phyloP scores from a whole-genome alignment of 345 rosid species.

The Heritiera fomes region DNA sequence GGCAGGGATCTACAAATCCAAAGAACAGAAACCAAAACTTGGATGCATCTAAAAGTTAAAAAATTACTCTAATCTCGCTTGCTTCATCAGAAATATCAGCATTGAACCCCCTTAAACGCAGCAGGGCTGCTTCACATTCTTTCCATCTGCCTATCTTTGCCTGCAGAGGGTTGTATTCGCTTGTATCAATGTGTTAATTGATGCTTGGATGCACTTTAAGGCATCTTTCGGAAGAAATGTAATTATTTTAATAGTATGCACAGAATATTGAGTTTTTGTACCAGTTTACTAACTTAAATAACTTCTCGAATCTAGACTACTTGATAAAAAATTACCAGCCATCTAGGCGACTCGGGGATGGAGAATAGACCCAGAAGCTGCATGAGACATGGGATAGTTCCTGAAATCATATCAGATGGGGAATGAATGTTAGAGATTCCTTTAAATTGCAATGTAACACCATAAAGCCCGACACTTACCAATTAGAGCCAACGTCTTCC shows the following conservation, averaged over 20 bases:
- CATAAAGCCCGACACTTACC: conserved; percentile 39
- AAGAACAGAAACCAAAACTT: neutral
- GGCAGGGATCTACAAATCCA: neutral
- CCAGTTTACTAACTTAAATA: too few species aligned
- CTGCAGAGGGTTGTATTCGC: conserved; percentile 32
- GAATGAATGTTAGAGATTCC: conserved; percentile 13
- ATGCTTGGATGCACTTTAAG: neutral
- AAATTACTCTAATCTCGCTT: conserved; percentile 54
- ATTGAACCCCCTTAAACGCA: conserved; percentile 45
- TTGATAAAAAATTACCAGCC: conserved; percentile 48
- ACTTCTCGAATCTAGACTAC: too few species aligned
- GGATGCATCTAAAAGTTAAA: neutral
- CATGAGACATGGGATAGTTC: conserved; percentile 38
- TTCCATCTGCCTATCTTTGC: conserved; percentile 44
- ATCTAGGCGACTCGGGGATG: conserved; percentile 67
- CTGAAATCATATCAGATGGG: conserved; percentile 24
- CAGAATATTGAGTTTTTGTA: too few species aligned
- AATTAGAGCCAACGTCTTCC: conserved; percentile 67
- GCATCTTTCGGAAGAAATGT: neutral
- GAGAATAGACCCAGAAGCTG: conserved; percentile 41
- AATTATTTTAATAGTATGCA: too few species aligned
- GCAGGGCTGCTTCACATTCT: conserved; percentile 52
- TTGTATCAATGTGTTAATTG: neutral
- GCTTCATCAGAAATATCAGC: conserved; percentile 58
- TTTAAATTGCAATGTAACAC: neutral